Evolutionary conservation across 2,329 filamentous ascomycete genomes (phyloP), one percentile per base, ranked within the genome.

Genomic region (Colletotrichum liriopes): DNA sequence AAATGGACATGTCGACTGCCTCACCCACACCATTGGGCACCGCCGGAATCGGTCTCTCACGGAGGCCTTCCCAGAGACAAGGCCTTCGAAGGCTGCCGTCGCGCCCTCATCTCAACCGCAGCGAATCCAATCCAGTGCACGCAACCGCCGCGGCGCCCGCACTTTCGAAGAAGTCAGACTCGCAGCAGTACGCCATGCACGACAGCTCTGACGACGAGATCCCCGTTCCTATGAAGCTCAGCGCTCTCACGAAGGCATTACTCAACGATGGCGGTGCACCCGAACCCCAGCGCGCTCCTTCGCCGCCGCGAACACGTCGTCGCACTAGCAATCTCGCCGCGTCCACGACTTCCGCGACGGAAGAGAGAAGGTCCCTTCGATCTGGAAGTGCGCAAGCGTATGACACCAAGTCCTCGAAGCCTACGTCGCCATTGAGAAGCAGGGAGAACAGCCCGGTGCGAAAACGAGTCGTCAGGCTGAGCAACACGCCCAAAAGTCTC

Each of bases 171-270:
- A 66, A 77, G 67, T 76, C 82, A 54, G 83, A 84, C 49, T 81
- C 86, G 66, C 85, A 86, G 71, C 85, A 86, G 59, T 87, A 84
- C 74, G 83, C 81, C n/a, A 78, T 92, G 76, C 92, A 94, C 77
- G 95, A 98, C 79, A 98, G 94, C 85, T 98, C 95, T 32, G 96
- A 98, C 82, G 96, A 98, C 78, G 96, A 98, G 82, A 94, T 97
- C 37, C 93, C 93, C 20, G 93, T 94, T 76, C 95, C 95, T 77
- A 94, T 96, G 90, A 97, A 96, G 84, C 93, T 98, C 80, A 98
- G 95, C 80, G 95, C 95, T 77, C 90, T 96, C 76, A 97, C 96
- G 60, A 96, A 96, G 79, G 95, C 94, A 26, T 86, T 98, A 20
- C 87, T 98, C 32, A 90, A 90, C 69, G 90, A 92, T 72, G 89